Conservation (phyloP, 768 basidiomycete species). For the Psilocybe tampanensis region DNA sequence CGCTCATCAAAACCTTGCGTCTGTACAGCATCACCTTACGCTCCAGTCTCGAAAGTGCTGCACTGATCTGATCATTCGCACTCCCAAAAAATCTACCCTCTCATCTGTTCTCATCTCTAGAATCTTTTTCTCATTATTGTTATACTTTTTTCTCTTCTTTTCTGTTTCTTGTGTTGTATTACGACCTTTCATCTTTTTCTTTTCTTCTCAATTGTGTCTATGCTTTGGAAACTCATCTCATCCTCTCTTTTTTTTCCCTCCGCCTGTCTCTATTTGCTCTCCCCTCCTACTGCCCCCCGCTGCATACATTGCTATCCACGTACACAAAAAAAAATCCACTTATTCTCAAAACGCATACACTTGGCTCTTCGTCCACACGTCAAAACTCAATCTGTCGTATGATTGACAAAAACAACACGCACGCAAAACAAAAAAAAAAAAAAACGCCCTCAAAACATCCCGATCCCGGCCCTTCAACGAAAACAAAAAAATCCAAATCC, state of each 20-base stretch:
- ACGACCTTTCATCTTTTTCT: neutral
- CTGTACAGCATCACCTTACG: slow-evolving; percentile 67
- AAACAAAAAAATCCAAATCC: too few relatives aligned
- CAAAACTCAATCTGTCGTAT: neutral
- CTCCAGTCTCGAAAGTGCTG: slow-evolving; percentile 63
- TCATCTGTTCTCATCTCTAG: too few relatives aligned
- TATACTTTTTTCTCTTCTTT: neutral
- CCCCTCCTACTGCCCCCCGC: slow-evolving; percentile 9
- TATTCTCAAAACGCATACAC: neutral
- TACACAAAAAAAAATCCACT: slow-evolving; percentile 1
- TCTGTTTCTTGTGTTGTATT: slow-evolving; percentile 1
- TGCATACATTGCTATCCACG: neutral
- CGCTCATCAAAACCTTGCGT: slow-evolving; percentile 35
- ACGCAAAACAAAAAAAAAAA: neutral
- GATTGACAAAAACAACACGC: slow-evolving; percentile 1
- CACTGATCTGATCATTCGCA: slow-evolving; percentile 27
- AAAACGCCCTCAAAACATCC: too few relatives aligned
- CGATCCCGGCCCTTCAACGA: too few relatives aligned
- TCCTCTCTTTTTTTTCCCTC: slow-evolving; percentile 13
- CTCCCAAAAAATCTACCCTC: neutral
- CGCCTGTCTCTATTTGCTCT: slow-evolving; percentile 3
- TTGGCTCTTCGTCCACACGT: neutral
- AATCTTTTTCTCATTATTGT: neutral
- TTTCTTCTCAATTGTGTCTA: neutral
- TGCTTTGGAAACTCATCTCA: slow-evolving; percentile 17